phyloP scores from a whole-genome alignment of 2,329 filamentous ascomycete species.

The Pseudocercospora macadamiae region DNA sequence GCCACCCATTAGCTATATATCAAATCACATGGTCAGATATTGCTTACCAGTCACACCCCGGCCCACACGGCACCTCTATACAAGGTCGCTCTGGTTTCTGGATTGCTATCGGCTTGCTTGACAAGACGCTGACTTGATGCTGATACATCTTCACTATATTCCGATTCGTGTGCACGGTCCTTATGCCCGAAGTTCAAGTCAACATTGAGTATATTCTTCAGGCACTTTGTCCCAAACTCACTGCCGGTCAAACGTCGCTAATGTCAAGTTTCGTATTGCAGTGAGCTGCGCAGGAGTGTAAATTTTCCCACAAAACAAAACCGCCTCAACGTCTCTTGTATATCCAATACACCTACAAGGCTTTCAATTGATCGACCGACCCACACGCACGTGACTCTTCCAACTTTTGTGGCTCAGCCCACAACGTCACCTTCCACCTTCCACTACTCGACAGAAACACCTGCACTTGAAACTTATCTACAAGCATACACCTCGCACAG shows the following conservation, averaged over 20 bases:
- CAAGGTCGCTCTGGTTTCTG: conserved; percentile 26
- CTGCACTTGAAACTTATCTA: background rate
- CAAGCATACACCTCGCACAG: background rate
- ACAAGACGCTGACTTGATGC: conserved; percentile 3
- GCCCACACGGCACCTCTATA: conserved; percentile 33
- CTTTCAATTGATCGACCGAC: background rate
- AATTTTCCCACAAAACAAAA: too few species aligned
- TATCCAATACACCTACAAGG: too few species aligned
- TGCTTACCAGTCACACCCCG: conserved; percentile 27
- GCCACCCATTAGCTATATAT: conserved; percentile 13
- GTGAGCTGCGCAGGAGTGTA: too few species aligned
- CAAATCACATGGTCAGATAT: background rate
- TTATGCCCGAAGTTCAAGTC: background rate
- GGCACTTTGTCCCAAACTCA: too few species aligned
- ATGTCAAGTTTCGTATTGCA: too few species aligned
- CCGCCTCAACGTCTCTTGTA: too few species aligned
- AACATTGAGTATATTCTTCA: too few species aligned
- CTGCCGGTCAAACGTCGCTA: too few species aligned
- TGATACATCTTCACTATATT: background rate
- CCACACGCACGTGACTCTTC: background rate
- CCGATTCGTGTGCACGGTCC: background rate
- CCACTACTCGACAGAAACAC: background rate
- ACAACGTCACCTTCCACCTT: background rate
- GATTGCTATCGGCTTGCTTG: conserved; percentile 25
- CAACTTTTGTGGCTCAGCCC: background rate